Evolutionary conservation across 2,329 filamentous ascomycete species (phyloP).

Genomic region (Neonectria neomacrospora): DNA sequence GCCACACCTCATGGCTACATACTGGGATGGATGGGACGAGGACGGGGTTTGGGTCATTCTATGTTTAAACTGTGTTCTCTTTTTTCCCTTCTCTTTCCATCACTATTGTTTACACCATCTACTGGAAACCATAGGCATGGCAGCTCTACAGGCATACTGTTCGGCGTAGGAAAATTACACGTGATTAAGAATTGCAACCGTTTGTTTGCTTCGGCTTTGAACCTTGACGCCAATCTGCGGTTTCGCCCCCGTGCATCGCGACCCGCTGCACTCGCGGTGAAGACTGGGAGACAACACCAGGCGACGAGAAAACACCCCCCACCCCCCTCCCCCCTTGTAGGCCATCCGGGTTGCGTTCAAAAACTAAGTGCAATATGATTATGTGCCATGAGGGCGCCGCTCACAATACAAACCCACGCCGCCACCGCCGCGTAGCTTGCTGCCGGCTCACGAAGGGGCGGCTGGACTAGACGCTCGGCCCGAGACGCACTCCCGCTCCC

Average conservation of each 20-base stretch:
- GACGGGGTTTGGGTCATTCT: constrained; percentile 1
- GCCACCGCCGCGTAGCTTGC: neutral
- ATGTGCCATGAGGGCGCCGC: neutral
- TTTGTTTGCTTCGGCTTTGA: neutral
- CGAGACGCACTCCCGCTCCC: constrained; percentile 23
- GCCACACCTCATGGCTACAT: constrained; percentile 24
- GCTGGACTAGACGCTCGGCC: constrained; percentile 22
- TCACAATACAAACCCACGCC: neutral
- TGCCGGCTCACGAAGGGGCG: neutral
- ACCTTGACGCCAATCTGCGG: neutral
- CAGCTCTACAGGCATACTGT: constrained; percentile 38
- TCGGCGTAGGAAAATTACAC: constrained; percentile 38
- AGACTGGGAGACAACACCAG: neutral
- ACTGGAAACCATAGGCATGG: constrained; percentile 24
- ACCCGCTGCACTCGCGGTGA: neutral
- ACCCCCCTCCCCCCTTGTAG: neutral
- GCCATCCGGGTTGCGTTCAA: neutral
- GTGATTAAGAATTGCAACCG: neutral
- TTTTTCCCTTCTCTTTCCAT: constrained; percentile 14
- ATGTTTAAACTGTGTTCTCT: neutral
- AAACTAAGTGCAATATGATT: neutral
- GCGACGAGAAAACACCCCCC: neutral
- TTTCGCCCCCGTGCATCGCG: neutral
- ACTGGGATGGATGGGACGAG: constrained; percentile 15
- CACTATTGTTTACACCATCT: constrained; percentile 12